Evolutionary conservation across 495 filamentous ascomycete genomes (phyloP).

Genomic region (Friedmanniomyces endolithicus): DNA sequence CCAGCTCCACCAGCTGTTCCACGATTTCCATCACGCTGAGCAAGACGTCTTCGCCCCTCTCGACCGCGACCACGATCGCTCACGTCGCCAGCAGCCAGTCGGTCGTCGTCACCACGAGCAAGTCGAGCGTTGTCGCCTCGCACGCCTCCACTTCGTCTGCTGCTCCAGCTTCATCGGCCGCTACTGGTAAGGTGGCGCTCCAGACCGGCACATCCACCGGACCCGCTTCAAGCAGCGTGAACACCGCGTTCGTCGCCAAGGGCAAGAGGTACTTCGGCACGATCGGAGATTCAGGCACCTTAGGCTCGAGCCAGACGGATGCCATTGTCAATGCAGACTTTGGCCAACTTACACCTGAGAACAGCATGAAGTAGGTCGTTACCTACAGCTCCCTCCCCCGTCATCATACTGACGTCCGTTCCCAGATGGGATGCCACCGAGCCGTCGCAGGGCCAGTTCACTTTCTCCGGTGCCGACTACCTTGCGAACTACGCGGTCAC

Average conservation of each 20-base stretch:
- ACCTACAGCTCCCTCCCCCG: background rate
- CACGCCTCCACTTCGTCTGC: background rate
- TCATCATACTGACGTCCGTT: background rate
- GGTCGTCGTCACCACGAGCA: too few species aligned
- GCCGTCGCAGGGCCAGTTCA: slow-evolving; percentile 37
- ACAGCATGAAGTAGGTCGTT: slow-evolving; percentile 46
- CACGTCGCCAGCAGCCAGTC: background rate
- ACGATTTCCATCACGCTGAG: background rate
- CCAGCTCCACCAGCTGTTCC: too few species aligned
- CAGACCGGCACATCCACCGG: background rate
- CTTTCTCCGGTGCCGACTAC: slow-evolving; percentile 40
- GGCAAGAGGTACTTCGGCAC: slow-evolving; percentile 51
- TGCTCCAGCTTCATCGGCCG: background rate
- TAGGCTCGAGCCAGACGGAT: slow-evolving; percentile 39
- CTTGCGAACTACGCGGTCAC: slow-evolving; percentile 47
- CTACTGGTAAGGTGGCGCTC: background rate
- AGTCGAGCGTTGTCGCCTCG: background rate
- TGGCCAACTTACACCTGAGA: slow-evolving; percentile 53
- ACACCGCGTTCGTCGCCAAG: slow-evolving; percentile 44
- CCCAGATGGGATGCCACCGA: slow-evolving; percentile 40
- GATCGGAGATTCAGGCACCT: slow-evolving; percentile 41
- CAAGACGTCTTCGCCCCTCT: background rate
- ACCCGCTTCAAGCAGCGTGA: slow-evolving; percentile 31
- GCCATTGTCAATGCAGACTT: slow-evolving; percentile 48
- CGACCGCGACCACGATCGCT: background rate